Base-by-base conservation (phyloP, 108 stramenopile genomes). In the Cyclotella baltica region DNA sequence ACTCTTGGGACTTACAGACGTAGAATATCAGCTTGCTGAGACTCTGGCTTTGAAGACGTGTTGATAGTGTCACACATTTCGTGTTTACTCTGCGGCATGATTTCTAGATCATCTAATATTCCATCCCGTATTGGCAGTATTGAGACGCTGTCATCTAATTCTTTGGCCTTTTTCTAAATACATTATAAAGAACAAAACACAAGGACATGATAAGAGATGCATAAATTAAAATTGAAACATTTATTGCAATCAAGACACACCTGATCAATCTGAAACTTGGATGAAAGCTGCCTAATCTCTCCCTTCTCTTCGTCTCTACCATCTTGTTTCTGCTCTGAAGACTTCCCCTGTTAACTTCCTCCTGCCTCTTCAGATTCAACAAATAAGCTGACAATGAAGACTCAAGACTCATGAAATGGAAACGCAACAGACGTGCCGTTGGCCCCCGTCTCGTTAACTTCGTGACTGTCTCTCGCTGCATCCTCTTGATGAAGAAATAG, bases 291-390 rank as follows among this genome's bases (percentile, higher is more conserved):
- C 23, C 15, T 53, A 30, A 1, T 37, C 48, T 58, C 22, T 40
- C 33, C 11, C 0, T 3, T 58, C 53, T 15, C 35, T 58, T 51
- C 19, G 40, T 46, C 11, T 52, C 61, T 20, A 31, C 50, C 29
- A 37, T 4, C 13, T 69, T 28, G n/a, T 19, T 8, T 25, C 29
- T 53, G 22, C 31, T 53, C 37, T 8, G 34, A 34, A n/a, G 65
- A 28, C 47, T 57, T 63, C 72, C 62, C 27, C 79, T 67, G 34
- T 80, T 80, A 36, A 55, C 67, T 62, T 80, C 79, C 79, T 80
- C 79, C 16, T 80, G 72, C 18, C 64, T 50, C 72, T 80, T 80
- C 51, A 80, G 40, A 48, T 73, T 72, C 31, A 80, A 51, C 52
- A 80, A 34, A 53, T 72, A 73, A 5, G 56, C 23, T 40, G 79